Evolutionary conservation across 768 basidiomycete genomes (phyloP), one percentile per base, ranked within the genome.

Genomic region (Termitomyces sp.): DNA sequence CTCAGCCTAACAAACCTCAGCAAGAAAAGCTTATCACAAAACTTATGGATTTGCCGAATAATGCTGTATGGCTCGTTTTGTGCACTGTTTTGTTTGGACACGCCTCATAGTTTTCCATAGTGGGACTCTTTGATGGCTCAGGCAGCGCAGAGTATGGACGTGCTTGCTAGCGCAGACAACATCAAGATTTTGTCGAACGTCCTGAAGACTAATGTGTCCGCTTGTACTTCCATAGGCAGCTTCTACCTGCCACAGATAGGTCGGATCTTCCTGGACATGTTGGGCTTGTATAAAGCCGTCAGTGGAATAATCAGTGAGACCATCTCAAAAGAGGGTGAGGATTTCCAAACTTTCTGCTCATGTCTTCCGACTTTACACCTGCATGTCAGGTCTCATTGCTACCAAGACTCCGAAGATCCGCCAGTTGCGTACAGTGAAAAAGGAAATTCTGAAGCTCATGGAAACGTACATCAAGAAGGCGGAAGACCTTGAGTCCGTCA

Each of bases 81-180:
- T 25, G 4, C 41, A 12, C 34, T 28, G 3, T 54, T 23, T 52
- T 44, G 46, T n/a, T 30, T 25, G 3, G 52, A 56, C 51, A 39
- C 12, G 47, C 58, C 44, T 23, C 35, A 57, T 51, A 42, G 21
- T 42, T 1, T 59, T 41, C 19, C 10, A 25, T 35, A 98, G 93
- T 99, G 97, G 97, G 95, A 98, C 70, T 89, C 88, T 14, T 75
- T 98, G 50, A 99, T 99, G 96, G 81, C 86, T 28, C 95, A 98
- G 75, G 97, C 97, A 2, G 86, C 90, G 2, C 86, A 88, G 66
- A 95, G 83, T 63, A 88, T 94, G 73, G 94, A 98, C 60, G 94
- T 99, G 12, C 79, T 99, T 51, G 84, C 86, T 50, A 92, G 88
- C 68, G 75, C 81, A 19, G 96, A 98, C 56, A 98, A 98, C 69